These are phyloP conservation scores for Acephala macrosclerotiorum DNA, from an alignment of 2,329 filamentous ascomycete genomes.

Conservation along the genomic window DNA sequence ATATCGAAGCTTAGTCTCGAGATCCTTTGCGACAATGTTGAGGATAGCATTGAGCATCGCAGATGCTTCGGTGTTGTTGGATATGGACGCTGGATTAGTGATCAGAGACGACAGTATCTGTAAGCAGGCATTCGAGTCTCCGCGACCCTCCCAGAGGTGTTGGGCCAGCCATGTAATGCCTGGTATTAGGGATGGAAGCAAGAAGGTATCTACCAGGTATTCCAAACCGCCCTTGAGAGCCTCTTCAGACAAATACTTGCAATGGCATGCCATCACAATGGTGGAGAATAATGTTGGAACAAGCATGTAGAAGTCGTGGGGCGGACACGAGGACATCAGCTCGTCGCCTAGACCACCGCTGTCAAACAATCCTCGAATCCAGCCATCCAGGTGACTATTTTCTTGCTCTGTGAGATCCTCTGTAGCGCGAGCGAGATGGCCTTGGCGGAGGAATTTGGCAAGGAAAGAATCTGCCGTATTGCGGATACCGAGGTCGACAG, in stretches of 20 bases:
- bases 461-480: conserved; percentile 72
- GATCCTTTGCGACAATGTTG: conserved; percentile 72
- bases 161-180: conserved; percentile 76
- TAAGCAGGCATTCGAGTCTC: conserved; percentile 72
- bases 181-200: conserved; percentile 79
- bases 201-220: conserved; percentile 80
- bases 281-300: conserved; percentile 80
- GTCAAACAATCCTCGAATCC: conserved; percentile 81
- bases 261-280: conserved; percentile 74
- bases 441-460: conserved; percentile 67
- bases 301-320: conserved; percentile 82
- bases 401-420: conserved; percentile 71
- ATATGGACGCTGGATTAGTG: conserved; percentile 69
- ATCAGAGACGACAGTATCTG: conserved; percentile 77
- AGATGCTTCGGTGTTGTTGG: conserved; percentile 65
- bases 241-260: conserved; percentile 70
- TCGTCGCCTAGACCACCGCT: conserved; percentile 79
- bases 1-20: conserved; percentile 71
- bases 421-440: conserved; percentile 62
- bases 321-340: conserved; percentile 80
- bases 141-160: conserved; percentile 71
- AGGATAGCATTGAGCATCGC: conserved; percentile 76
- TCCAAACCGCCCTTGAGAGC: conserved; percentile 78
- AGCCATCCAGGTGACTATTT: conserved; percentile 70
- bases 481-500: conserved; percentile 67